Base-by-base conservation (phyloP, 1,284 basidiomycete genomes). In the Tilletia walkeri region DNA sequence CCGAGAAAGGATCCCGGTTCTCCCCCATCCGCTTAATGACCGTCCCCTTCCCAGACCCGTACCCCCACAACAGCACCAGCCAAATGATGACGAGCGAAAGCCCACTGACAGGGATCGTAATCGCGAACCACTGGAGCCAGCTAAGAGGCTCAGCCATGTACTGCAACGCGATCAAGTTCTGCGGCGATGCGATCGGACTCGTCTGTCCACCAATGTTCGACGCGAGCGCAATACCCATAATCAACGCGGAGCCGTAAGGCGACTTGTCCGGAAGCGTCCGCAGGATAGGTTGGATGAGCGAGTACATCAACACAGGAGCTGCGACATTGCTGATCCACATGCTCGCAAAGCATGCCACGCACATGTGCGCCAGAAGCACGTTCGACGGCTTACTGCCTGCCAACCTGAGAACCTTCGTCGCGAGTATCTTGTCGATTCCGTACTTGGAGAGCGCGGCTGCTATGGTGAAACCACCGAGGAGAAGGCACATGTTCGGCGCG, bases 241-340 rank as follows among this genome's bases (percentile, higher is more conserved):
- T 95, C 61, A 99, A 86, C 80, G 93, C 94, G 65, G 93, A 92
- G 0, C 90, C 93, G 84, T 97, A 98, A 2, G 90, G 85, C 3
- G 94, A 91, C 77, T 90, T 92, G 1, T 91, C 89, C 14, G 95
- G 94, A 2, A 99, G 87, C 38, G 92, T 96, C 73, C 95, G 89
- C 39, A 97, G 88, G 78, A 98, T 97, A 16, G 95, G 96, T 91
- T 97, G 82, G 83, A 98, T 95, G 71, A 99, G 87, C n/a, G 94
- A 94, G 84, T 97, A 99, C 86, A 95, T 97, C 14, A 99, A 87
- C 0, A 95, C 97, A 14, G 96, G 96, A 6, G 95, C 95, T 0
- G 95, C 95, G 16, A 99, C 95, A 82, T 99, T 98, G 83, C 92
- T 91, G 80, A 99, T 98, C 96, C 95, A 99, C 96, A 98, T 99